These are phyloP conservation scores for Penicillium taxi DNA, from an alignment of 495 filamentous ascomycete genomes.

Conservation along the genomic window DNA sequence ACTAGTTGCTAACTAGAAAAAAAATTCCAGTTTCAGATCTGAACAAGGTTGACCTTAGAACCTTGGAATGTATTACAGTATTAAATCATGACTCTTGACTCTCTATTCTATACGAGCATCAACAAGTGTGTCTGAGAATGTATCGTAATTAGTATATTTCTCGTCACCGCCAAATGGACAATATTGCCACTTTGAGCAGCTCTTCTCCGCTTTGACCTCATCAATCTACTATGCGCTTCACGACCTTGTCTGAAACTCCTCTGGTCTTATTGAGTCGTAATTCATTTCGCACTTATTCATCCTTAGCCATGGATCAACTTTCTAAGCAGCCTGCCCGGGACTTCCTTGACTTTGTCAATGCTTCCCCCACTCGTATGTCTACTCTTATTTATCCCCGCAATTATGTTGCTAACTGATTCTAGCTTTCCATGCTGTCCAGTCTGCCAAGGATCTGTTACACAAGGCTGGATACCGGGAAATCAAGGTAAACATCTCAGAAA, in stretches of 20 bases:
- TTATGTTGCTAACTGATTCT: conserved; percentile 16
- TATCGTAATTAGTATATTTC: no score
- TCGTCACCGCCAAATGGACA: conserved; percentile 17
- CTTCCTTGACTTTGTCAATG: conserved; percentile 90
- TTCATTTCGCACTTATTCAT: conserved; percentile 9
- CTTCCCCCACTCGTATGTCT: conserved; percentile 80
- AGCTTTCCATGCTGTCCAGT: conserved; percentile 94
- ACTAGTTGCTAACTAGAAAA: not conserved
- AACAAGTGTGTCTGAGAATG: no score
- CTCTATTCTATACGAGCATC: no score
- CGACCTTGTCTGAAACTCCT: conserved; percentile 9
- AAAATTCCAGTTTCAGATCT: no score
- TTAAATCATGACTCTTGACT: no score
- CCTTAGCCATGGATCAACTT: conserved; percentile 46
- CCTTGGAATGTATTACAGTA: not conserved
- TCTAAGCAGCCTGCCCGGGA: conserved; percentile 57
- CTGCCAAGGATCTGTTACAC: conserved; percentile 62
- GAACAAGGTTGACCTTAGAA: not conserved
- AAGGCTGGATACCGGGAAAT: conserved; percentile 81
- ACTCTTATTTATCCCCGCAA: conserved; percentile 2
- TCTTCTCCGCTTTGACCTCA: conserved; percentile 4
- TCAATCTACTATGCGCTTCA: conserved; percentile 9
- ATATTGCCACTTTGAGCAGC: conserved; percentile 4
- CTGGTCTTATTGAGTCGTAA: conserved; percentile 8
- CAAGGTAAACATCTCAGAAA: conserved; percentile 43